Percentiles rank a stretch among this genome's conserved stretches.
Conservation (phyloP, 768 basidiomycete genomes). For the Boletellus emodensis region DNA sequence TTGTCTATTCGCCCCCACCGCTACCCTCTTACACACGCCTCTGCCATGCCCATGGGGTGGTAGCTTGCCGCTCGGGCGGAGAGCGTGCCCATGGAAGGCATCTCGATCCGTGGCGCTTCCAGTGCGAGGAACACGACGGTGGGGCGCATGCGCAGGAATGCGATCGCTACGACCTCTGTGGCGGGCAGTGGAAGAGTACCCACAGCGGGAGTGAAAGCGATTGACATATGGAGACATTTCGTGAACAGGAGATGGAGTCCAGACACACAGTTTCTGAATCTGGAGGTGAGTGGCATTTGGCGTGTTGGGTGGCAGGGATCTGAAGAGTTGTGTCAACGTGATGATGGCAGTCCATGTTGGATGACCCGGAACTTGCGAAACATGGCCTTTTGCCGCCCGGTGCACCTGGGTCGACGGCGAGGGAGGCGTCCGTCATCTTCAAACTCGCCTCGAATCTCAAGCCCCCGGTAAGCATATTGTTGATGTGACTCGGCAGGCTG, state of each 20-base stretch:
- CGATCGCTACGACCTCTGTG: conserved; percentile 33
- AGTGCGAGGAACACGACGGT: conserved; percentile 39
- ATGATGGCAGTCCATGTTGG: conserved; percentile 59
- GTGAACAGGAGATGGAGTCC: conserved; percentile 71
- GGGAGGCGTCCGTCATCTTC: conserved; percentile 81
- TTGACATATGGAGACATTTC: conserved; percentile 75
- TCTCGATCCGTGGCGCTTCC: conserved; percentile 66
- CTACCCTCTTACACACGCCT: conserved; percentile 19
- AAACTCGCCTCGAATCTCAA: conserved; percentile 78
- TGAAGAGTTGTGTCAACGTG: conserved; percentile 3
- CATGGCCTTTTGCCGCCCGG: conserved; percentile 72
- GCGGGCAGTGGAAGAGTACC: conserved; percentile 12
- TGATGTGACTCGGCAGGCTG: neutral
- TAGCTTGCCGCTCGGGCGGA: conserved; percentile 39
- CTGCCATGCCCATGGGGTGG: conserved; percentile 16
- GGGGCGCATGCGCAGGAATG: conserved; percentile 60
- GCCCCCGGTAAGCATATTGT: conserved; percentile 52
- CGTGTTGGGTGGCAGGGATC: neutral
- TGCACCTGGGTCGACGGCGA: conserved; percentile 51
- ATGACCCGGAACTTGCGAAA: conserved; percentile 73
- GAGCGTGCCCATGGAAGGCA: conserved; percentile 42
- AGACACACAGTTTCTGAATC: conserved; percentile 67
- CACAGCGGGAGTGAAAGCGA: conserved; percentile 33
- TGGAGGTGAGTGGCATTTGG: conserved; percentile 57
- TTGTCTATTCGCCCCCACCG: conserved; percentile 30